Evolutionary conservation across 208 protist genomes (phyloP), one percentile per base, ranked within the genome.

Genomic region (Naegleria fowleri): DNA sequence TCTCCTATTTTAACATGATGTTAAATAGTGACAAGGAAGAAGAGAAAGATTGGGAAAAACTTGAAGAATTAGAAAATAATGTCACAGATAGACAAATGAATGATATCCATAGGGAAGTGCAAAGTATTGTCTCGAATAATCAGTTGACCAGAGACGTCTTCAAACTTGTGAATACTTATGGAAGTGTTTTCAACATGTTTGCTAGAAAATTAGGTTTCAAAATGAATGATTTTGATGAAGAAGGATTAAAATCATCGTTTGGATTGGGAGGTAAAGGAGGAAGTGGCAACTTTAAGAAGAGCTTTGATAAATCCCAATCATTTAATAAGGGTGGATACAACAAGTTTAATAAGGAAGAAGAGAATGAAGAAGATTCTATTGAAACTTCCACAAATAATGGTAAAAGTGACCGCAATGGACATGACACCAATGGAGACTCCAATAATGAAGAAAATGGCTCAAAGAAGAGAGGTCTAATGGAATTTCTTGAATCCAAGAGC

Each of bases 201-300:
- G 19, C 43, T 39, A 29, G 85, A 48, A 88, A 88, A 29, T 58
- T 39, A 7, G 85, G 85, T 40, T 88, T 88, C 41, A 58, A 58
- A 36, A 51, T 15, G n/a, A 88, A 88, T 58, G 41, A 88, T 33
- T 88, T 88, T 88, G 85, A 88, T 88, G 39, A 88, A 39, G 43
- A 88, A 39, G 85, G 41, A 16, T 33, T 88, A 29, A 48, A 88
- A 39, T 29, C 22, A 13, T 51, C 41, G 7, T 51, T 88, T 88
- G 85, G 85, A 58, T 67, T 67, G 55, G 22, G 22, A 4, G 22
- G 55, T 29, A 67, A 29, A 67, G 55, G 55, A 29, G 55, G 51
- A 5, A 19, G 11, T 29, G 0, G 1, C 11, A 67, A 67, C 22
- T 67, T 67, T 29, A 67, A 67, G 55, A 67, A 67, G 55, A 67